phyloP scores from a whole-genome alignment of 1,139 yeast species.

The Taphrina betulina region DNA sequence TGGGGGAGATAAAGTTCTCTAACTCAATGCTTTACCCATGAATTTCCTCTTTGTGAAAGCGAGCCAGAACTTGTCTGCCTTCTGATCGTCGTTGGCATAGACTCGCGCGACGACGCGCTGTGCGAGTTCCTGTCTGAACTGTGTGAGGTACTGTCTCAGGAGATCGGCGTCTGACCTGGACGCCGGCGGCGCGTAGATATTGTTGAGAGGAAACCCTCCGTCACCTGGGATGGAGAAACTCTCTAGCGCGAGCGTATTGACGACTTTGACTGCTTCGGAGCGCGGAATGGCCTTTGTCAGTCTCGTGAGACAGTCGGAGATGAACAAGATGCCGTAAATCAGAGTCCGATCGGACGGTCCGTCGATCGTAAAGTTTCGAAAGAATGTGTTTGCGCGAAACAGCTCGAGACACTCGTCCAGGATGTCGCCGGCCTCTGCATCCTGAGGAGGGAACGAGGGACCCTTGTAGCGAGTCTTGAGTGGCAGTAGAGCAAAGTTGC shows the following conservation, averaged over 20 bases:
- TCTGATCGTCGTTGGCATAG: constrained; percentile 54
- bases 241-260: constrained; percentile 83
- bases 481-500: constrained; percentile 79
- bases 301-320: constrained; percentile 76
- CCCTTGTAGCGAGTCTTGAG: constrained; percentile 82
- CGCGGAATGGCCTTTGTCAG: constrained; percentile 48
- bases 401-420: constrained; percentile 86
- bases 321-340: constrained; percentile 89
- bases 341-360: constrained; percentile 94
- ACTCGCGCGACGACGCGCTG: constrained; percentile 72
- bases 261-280: constrained; percentile 67
- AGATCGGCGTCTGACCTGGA: constrained; percentile 72
- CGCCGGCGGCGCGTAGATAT: constrained; percentile 73
- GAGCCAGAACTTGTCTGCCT: constrained; percentile 69
- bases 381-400: constrained; percentile 92
- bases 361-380: constrained; percentile 93
- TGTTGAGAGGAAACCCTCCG: constrained; percentile 85
- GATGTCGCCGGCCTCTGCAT: constrained; percentile 63
- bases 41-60: constrained; percentile 93
- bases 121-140: constrained; percentile 92
- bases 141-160: constrained; percentile 75
- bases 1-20: no score
- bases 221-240: constrained; percentile 93
- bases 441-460: constrained; percentile 83
- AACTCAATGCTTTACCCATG: constrained; percentile 71